Evolutionary conservation across 208 protist species (phyloP), one percentile per base, ranked within the genome.

Genomic region (Wallacemonas sp.): DNA sequence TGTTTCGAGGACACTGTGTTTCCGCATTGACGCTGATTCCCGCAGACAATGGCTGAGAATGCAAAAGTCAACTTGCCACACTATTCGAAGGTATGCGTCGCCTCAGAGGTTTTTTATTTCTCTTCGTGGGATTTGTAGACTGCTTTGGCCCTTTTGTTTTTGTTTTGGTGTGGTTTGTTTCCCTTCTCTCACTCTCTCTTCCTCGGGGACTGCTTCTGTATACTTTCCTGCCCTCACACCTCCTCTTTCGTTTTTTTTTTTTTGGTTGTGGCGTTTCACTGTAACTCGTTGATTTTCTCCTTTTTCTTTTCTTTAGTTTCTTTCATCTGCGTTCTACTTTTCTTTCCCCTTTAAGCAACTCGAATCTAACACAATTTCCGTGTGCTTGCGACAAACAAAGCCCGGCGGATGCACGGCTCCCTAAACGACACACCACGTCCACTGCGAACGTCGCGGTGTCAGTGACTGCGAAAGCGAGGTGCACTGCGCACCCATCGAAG

Each of bases 101-200:
- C n/a, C n/a, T n/a, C n/a, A n/a, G n/a, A n/a, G n/a, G 29, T 57
- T 46, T 41, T 46, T 53, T 12, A 26, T 66, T 53, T 27, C 13
- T 21, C 26, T 44, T 63, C 8, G 32, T 36, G 38, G 33, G 6
- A 15, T 37, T 45, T 38, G 24, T 46, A 19, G n/a, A 19, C 6
- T 52, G 24, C 55, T 65, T 55, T 58, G 33, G 24, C 39, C 41
- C 19, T 22, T 50, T 63, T 46, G 17, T 70, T 58, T 53, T 37
- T 67, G 33, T 38, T 38, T 67, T 15, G 8, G 1, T n/a, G 34
- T 36, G 3, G 9, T 6, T 54, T 66, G 8, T 34, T 12, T 55
- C 33, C 21, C n/a, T 58, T 68, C 26, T 13, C 33, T 39, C n/a
- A 1, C 46, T 46, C 2, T 15, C 22, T 36, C 33, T 17, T n/a